Evolutionary conservation across 768 basidiomycete species (phyloP), one percentile per base, ranked within the genome.

Genomic region (Collybia mongolica): DNA sequence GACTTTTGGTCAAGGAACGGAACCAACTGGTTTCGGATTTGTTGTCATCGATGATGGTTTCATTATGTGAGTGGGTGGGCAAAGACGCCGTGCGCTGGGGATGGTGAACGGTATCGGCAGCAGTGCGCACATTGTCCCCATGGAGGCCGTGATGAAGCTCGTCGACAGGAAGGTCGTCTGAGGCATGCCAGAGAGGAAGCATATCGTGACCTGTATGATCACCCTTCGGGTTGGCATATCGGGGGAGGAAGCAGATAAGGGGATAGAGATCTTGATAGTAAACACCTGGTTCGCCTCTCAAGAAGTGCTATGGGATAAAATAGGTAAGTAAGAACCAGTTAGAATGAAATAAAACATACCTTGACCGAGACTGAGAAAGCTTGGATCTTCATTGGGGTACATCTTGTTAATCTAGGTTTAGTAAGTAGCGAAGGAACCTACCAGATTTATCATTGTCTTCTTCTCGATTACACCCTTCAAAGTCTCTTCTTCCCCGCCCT

Each of bases 191-290:
- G 20, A 84, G 68, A 2, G 82, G 83, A 9, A 85, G 77, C 58
- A 74, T 73, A 52, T 82, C 76, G 7, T 63, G 65, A 0, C 68
- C 65, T 2, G 69, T 60, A 11, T 57, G 55, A n/a, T 54, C 53
- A 4, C 44, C 48, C 20, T 54, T 35, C 39, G 56, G 53, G 53
- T 68, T 70, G 15, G 76, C 75, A 56, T 82, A 81, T 20, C 80
- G 79, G 5, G 86, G 87, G 1, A 88, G 75, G 68, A 83, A 82
- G 57, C 76, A 81, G 47, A 89, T 73, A 41, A 89, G 72, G 9
- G 82, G 81, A 58, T 85, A 91, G 19, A 90, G 74, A 59, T 90
- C 88, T 36, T 84, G 74, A 60, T 87, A 89, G 69, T 83, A 91
- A 5, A 84, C 76, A 1, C 88, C 86, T 12, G 74, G 65, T 62